These are phyloP conservation scores for Leonotis leonurus DNA, from an alignment of 257 asterid species.

Conservation along the genomic window DNA sequence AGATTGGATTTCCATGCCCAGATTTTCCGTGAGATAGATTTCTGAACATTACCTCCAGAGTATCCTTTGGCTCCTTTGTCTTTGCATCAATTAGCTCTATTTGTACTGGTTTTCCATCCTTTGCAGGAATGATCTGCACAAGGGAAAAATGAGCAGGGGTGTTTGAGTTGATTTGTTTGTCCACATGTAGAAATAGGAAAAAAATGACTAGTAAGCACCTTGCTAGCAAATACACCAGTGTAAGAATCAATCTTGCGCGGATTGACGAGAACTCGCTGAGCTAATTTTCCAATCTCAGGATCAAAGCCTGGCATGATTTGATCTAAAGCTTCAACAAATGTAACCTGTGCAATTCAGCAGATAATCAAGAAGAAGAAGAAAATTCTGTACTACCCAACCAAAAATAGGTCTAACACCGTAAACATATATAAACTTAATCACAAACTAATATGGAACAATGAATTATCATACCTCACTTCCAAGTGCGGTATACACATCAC, in stretches of 20 bases:
- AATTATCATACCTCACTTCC: conserved; percentile 76
- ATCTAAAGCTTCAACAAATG: conserved; percentile 88
- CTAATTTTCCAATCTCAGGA: conserved; percentile 90
- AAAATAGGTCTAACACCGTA: not conserved
- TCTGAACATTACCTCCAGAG: conserved; percentile 56
- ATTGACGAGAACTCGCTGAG: conserved; percentile 80
- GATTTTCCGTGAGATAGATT: conserved; percentile 5
- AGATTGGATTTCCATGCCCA: too few relatives aligned
- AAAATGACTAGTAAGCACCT: conserved; percentile 42
- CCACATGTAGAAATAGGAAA: not conserved
- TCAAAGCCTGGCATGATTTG: conserved; percentile 96
- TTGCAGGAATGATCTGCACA: conserved; percentile 86
- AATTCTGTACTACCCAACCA: not conserved
- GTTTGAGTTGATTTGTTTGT: not conserved
- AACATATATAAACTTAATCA: not conserved
- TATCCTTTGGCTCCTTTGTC: conserved; percentile 87
- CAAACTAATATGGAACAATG: not conserved
- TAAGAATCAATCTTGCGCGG: conserved; percentile 82
- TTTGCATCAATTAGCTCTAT: conserved; percentile 96
- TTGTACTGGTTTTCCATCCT: conserved; percentile 92
- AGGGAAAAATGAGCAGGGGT: not conserved
- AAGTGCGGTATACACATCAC: conserved; percentile 95
- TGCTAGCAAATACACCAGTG: conserved; percentile 92
- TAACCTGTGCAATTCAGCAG: conserved; percentile 49
- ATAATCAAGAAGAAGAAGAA: conserved; percentile 9